Conservation (phyloP, 2,329 filamentous ascomycete genomes). For the Bipolaris sorokiniana region DNA sequence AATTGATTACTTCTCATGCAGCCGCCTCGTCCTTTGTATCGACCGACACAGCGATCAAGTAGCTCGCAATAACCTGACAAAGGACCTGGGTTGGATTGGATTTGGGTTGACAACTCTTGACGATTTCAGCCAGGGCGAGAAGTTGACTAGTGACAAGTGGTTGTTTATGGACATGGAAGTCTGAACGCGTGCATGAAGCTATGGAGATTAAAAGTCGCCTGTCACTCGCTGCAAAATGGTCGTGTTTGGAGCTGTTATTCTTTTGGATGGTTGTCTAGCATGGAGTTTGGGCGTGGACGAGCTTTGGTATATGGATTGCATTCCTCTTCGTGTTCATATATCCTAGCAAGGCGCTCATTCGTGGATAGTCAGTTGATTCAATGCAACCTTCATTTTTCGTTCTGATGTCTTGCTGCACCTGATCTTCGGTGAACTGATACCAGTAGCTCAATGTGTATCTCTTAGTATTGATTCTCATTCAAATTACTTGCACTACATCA, state of each 20-base stretch:
- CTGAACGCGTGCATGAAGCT: slow-evolving; percentile 46
- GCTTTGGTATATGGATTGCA: slow-evolving; percentile 1
- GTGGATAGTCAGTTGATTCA: neutral
- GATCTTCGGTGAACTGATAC: no score
- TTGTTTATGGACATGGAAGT: slow-evolving; percentile 88
- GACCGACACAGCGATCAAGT: slow-evolving; percentile 70
- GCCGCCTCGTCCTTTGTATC: slow-evolving; percentile 79
- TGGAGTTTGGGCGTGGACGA: slow-evolving; percentile 9
- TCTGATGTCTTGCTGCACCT: neutral
- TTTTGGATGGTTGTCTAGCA: neutral
- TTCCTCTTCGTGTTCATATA: slow-evolving; percentile 2
- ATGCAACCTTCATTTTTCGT: neutral
- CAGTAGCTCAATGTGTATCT: neutral
- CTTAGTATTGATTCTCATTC: neutral
- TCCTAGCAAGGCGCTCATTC: slow-evolving; percentile 7
- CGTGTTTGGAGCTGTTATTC: neutral
- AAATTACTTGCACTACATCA: neutral
- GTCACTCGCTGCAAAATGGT: slow-evolving; percentile 6
- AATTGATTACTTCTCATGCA: slow-evolving; percentile 72
- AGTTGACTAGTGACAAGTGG: slow-evolving; percentile 76
- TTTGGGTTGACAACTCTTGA: slow-evolving; percentile 84
- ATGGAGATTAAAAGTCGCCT: neutral
- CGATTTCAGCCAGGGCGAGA: slow-evolving; percentile 68
- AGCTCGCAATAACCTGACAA: slow-evolving; percentile 71
- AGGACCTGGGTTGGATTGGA: slow-evolving; percentile 90